Evolutionary conservation across 768 basidiomycete genomes (phyloP).

Genomic region (Suillus subalutaceus): DNA sequence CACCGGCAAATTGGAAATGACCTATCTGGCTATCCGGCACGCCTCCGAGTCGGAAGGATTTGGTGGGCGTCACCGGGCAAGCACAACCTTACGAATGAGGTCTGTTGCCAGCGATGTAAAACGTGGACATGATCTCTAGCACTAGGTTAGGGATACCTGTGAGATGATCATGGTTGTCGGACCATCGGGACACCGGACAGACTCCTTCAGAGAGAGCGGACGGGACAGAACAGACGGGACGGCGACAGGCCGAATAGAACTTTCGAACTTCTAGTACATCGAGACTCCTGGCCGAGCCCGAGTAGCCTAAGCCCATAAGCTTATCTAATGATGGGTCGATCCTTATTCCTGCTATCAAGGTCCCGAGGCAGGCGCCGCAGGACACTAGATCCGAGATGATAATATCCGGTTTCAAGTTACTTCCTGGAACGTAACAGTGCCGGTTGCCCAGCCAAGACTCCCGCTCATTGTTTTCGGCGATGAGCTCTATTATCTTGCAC

Average conservation of each 20-base stretch:
- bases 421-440: background rate
- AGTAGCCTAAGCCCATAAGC: background rate
- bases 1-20: too few species aligned
- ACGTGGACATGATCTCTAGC: background rate
- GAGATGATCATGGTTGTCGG: too few species aligned
- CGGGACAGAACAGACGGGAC: too few species aligned
- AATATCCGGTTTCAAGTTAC: background rate
- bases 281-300: background rate
- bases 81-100: background rate
- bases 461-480: background rate
- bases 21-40: too few species aligned
- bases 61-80: too few species aligned
- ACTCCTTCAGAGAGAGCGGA: too few species aligned
- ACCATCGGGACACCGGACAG: too few species aligned
- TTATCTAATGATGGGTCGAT: background rate
- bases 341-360: background rate
- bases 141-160: too few species aligned
- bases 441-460: background rate
- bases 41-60: too few species aligned
- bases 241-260: background rate
- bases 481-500: background rate
- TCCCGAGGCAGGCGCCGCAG: background rate
- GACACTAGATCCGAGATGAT: constrained; percentile 1
- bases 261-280: background rate
- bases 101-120: background rate